phyloP scores from a whole-genome alignment of 108 stramenopile genomes.

The Nannochloropsis salina region DNA sequence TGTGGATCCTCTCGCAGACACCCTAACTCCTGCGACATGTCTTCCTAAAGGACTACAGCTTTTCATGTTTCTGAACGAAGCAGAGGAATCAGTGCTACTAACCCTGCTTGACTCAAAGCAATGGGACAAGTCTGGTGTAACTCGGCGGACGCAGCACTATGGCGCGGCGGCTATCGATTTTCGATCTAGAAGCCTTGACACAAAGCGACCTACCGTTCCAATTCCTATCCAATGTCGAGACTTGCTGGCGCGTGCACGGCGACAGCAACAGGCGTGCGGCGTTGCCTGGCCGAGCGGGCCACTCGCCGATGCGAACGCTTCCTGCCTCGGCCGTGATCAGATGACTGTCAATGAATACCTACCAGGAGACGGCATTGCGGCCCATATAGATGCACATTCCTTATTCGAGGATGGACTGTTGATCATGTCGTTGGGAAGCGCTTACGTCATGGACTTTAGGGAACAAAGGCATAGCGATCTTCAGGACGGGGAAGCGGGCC shows the following conservation, averaged over 20 bases:
- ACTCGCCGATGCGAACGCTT: not conserved
- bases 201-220: not conserved
- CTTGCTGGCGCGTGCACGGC: not conserved
- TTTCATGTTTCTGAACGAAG: not conserved
- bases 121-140: not conserved
- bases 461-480: not conserved
- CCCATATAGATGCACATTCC: conserved; percentile 44
- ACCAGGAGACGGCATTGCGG: conserved; percentile 41
- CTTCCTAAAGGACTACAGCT: not conserved
- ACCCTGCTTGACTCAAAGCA: not conserved
- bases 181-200: not conserved
- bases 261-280: not conserved
- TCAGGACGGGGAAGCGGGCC: not conserved
- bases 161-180: not conserved
- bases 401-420: conserved; percentile 35
- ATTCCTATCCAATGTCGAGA: not conserved
- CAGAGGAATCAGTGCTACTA: not conserved
- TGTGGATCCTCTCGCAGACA: conserved; percentile 14
- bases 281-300: not conserved
- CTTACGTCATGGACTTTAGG: not conserved
- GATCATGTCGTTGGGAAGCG: conserved; percentile 42
- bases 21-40: not conserved
- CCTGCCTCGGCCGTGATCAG: conserved; percentile 26
- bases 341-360: conserved; percentile 44
- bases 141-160: conserved; percentile 17